These are phyloP conservation scores for Domatiomyces catenatus DNA, from an alignment of 2,329 filamentous ascomycete genomes.

Conservation along the genomic window DNA sequence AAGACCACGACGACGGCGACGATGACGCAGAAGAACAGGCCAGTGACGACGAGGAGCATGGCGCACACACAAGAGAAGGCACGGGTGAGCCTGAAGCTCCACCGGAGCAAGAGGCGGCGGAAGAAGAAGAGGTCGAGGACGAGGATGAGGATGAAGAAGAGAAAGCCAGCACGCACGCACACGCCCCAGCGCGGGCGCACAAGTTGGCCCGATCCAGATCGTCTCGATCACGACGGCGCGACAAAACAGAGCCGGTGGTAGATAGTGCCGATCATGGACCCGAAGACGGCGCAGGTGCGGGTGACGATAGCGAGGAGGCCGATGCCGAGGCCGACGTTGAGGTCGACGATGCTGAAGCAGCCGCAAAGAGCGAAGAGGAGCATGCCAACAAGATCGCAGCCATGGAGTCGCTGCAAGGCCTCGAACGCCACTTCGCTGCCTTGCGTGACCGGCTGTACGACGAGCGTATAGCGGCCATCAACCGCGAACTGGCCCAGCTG, in stretches of 20 bases:
- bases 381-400: constrained; percentile 63
- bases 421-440: constrained; percentile 77
- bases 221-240: constrained; percentile 13
- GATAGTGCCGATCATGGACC: constrained; percentile 21
- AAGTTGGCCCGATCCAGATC: constrained; percentile 24
- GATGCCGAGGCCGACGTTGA: constrained; percentile 33
- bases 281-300: constrained; percentile 30
- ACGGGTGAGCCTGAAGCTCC: constrained; percentile 20
- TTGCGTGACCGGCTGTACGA: constrained; percentile 72
- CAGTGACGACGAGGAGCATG: constrained; percentile 15
- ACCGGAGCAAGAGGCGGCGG: constrained; percentile 36
- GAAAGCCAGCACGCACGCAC: background rate
- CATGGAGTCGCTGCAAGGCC: constrained; percentile 59
- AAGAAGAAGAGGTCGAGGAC: constrained; percentile 28
- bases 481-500: constrained; percentile 49
- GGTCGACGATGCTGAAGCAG: constrained; percentile 26
- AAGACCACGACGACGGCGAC: background rate
- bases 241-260: background rate
- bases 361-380: constrained; percentile 39
- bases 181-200: constrained; percentile 13
- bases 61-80: constrained; percentile 19
- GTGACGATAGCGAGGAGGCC: constrained; percentile 34
- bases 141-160: constrained; percentile 20
- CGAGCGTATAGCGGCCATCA: constrained; percentile 69
- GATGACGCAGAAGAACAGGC: no score